These are phyloP conservation scores for Zygosaccharomyces siamensis DNA, from an alignment of 805 yeast genomes.

Conservation along the genomic window DNA sequence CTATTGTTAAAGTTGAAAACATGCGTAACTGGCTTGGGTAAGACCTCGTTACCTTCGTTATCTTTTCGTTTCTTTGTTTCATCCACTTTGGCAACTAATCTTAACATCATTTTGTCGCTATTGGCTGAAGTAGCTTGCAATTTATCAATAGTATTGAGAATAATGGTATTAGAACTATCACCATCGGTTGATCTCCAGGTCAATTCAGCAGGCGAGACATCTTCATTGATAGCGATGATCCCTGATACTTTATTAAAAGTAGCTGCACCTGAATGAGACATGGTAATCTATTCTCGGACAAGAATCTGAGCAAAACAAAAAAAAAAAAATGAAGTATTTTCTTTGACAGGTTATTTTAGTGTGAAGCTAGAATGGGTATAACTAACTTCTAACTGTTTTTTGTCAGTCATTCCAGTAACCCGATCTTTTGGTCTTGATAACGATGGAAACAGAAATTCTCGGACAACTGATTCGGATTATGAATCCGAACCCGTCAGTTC, in stretches of 20 bases:
- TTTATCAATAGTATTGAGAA: conserved; percentile 41
- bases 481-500: too few relatives aligned
- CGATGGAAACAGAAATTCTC: background rate
- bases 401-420: background rate
- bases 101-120: conserved; percentile 62
- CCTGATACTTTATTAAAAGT: conserved; percentile 52
- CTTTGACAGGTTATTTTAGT: background rate
- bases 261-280: conserved; percentile 51
- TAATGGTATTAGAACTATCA: conserved; percentile 41
- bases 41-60: conserved; percentile 28
- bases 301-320: background rate
- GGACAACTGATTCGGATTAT: too few relatives aligned
- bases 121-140: conserved; percentile 68
- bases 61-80: conserved; percentile 32
- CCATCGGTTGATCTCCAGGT: conserved; percentile 54
- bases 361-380: background rate
- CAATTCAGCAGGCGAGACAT: conserved; percentile 49
- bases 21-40: conserved; percentile 29
- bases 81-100: conserved; percentile 44
- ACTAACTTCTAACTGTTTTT: background rate
- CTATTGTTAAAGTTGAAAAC: conserved; percentile 65
- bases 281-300: conserved; percentile 7
- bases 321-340: background rate
- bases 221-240: conserved; percentile 51
- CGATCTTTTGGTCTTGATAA: background rate